A percentile compares a stretch with the other conserved stretches of the same genome.
These are phyloP conservation scores for Cystofilobasidium bisporidii DNA, from an alignment of 768 basidiomycete genomes.

Conservation along the genomic window DNA sequence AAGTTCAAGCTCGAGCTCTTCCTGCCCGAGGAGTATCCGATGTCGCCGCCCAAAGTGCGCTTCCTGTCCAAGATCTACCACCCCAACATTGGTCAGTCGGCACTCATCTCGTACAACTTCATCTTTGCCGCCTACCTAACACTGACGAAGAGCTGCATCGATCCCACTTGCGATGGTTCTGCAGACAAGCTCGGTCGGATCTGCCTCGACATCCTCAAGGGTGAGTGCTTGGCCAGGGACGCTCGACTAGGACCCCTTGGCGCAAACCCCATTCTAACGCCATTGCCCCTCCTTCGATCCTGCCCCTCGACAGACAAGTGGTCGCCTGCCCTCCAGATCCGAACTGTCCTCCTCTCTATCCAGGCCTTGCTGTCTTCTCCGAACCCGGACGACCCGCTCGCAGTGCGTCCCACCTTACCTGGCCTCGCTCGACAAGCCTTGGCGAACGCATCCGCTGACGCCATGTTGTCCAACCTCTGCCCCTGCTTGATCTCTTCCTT, in stretches of 20 bases:
- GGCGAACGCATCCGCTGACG: no score
- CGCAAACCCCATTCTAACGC: no score
- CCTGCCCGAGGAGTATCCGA: slow-evolving; percentile 97
- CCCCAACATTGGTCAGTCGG: slow-evolving; percentile 85
- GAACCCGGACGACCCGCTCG: slow-evolving; percentile 55
- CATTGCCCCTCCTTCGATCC: no score
- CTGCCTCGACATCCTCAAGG: slow-evolving; percentile 96
- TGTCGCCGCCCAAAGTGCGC: slow-evolving; percentile 96
- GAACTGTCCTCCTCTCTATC: slow-evolving; percentile 90
- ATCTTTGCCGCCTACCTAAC: no score
- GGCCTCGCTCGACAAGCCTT: no score
- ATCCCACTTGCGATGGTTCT: not conserved
- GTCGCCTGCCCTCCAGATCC: slow-evolving; percentile 97
- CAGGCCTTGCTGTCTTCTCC: slow-evolving; percentile 94
- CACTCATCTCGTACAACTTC: not conserved
- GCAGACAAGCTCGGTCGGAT: slow-evolving; percentile 96
- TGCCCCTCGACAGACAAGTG: slow-evolving; percentile 61
- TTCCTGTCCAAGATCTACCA: slow-evolving; percentile 80
- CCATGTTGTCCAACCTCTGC: no score
- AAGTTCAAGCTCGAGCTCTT: slow-evolving; percentile 94
- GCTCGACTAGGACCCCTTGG: not conserved
- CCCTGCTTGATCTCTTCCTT: not conserved
- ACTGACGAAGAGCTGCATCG: no score
- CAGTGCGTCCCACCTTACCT: slow-evolving; percentile 23
- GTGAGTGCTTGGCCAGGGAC: slow-evolving; percentile 41